phyloP scores from a whole-genome alignment of 164 flowering plant species.

The Kingdonia uniflora region DNA sequence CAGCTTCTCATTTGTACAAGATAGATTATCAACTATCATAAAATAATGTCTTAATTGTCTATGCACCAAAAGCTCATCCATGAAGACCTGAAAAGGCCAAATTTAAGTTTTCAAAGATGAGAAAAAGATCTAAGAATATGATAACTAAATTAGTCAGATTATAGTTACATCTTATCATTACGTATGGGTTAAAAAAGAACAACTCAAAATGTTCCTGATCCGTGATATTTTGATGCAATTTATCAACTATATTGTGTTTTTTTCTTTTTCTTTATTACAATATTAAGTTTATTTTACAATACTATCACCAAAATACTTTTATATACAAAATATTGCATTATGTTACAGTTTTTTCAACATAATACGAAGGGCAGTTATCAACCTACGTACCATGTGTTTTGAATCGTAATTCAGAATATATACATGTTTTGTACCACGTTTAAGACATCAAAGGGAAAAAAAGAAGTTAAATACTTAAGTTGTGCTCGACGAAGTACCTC shows the following conservation, averaged over 20 bases:
- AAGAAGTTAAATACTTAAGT: background rate
- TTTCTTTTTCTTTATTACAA: background rate
- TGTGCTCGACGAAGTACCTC: slow-evolving; percentile 36
- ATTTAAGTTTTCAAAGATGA: background rate
- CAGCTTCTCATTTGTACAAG: slow-evolving; percentile 19
- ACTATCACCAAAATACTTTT: background rate
- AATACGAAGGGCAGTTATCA: background rate
- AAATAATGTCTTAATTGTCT: slow-evolving; percentile 31
- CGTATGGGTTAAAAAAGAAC: background rate
- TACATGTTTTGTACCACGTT: too few species aligned
- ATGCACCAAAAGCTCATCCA: slow-evolving; percentile 55
- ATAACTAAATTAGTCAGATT: background rate
- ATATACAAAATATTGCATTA: background rate
- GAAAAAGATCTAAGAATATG: background rate
- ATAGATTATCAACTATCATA: slow-evolving; percentile 24
- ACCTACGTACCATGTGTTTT: too few species aligned
- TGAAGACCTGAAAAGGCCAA: slow-evolving; percentile 40
- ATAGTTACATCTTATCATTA: background rate
- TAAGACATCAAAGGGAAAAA: background rate
- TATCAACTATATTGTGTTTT: background rate
- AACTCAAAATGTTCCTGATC: background rate
- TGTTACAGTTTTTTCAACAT: background rate
- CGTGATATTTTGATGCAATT: background rate
- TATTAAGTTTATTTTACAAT: background rate
- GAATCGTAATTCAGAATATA: background rate